Conservation (phyloP, 2,329 filamentous ascomycete species). For the Penicillium sp. region DNA sequence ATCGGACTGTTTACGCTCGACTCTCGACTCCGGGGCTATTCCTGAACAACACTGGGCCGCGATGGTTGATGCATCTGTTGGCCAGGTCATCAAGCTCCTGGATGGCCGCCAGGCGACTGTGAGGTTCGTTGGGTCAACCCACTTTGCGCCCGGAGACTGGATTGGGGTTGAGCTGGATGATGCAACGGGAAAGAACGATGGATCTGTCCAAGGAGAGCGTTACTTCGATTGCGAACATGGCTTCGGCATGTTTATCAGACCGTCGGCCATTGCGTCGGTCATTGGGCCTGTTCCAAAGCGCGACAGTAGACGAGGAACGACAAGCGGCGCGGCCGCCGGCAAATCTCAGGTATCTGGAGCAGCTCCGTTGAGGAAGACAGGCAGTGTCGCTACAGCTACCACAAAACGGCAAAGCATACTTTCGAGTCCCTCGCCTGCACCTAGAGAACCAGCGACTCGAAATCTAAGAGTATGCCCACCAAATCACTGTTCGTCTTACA, state of each 20-base stretch:
- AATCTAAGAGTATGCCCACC: constrained; percentile 33
- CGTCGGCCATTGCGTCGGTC: constrained; percentile 60
- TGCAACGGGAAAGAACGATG: constrained; percentile 86
- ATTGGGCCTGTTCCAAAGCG: constrained; percentile 21
- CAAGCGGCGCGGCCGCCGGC: constrained; percentile 25
- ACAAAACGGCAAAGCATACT: constrained; percentile 66
- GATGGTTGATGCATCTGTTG: constrained; percentile 37
- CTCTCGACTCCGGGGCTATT: neutral
- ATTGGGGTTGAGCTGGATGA: constrained; percentile 84
- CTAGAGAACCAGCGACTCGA: constrained; percentile 46
- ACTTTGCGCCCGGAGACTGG: constrained; percentile 81
- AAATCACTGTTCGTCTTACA: neutral
- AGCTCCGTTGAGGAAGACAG: constrained; percentile 37
- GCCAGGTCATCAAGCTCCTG: constrained; percentile 73
- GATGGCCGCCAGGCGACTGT: constrained; percentile 74
- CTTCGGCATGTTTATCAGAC: constrained; percentile 82
- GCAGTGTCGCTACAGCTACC: constrained; percentile 35
- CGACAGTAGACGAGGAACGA: constrained; percentile 34
- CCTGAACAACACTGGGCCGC: neutral
- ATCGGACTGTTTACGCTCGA: neutral
- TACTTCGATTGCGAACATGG: constrained; percentile 76
- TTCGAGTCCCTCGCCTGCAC: constrained; percentile 67
- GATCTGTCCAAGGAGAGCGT: constrained; percentile 77
- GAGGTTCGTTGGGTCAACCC: constrained; percentile 74
- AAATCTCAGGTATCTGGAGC: constrained; percentile 36